Evolutionary conservation across 2,329 filamentous ascomycete genomes (phyloP), one percentile per base, ranked within the genome.

Genomic region (Ophiostoma sp.): DNA sequence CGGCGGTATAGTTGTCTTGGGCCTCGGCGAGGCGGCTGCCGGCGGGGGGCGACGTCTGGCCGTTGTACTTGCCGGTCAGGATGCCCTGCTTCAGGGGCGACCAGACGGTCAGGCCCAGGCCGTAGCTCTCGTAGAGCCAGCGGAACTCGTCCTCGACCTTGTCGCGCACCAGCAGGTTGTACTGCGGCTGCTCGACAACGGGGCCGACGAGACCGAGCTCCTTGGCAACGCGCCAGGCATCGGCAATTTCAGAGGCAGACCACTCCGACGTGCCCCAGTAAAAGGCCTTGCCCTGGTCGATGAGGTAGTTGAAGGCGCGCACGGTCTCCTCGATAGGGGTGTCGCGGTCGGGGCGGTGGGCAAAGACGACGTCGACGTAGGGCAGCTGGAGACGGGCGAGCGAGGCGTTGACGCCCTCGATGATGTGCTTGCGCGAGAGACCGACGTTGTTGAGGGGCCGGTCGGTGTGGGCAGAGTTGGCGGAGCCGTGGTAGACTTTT

Each of bases 241-340:
- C 83, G 6, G 84, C 83, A 75, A 91, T 90, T 80, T 90, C 88
- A 73, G 86, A 84, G n/a, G 89, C 87, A 70, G 82, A 83, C 89
- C 89, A 91, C 77, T 90, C 88, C 1, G 86, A 89, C 0, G 89
- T 91, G 54, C 88, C 89, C 89, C 89, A 91, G 81, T 91, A 91
- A 73, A 91, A 84, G 1, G 87, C 86, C 80, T 89, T 87, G 71
- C 89, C 89, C 8, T 83, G 83, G 75, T 88, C 83, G 76, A 92
- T 90, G 52, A 91, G 80, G 76, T 90, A 82, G 80, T 91, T 91
- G 81, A 92, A 91, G 27, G 85, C 89, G 70, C 88, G 84, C 8
- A 91, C 89, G 7, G 84, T 87, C 80, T 91, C 89, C 77, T 90
- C 88, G 81, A 91, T 90, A 0, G 89, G 89, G 0, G 88, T 90